Base-by-base conservation (phyloP, 495 filamentous ascomycete species). In the Neurospora sublineolata region DNA sequence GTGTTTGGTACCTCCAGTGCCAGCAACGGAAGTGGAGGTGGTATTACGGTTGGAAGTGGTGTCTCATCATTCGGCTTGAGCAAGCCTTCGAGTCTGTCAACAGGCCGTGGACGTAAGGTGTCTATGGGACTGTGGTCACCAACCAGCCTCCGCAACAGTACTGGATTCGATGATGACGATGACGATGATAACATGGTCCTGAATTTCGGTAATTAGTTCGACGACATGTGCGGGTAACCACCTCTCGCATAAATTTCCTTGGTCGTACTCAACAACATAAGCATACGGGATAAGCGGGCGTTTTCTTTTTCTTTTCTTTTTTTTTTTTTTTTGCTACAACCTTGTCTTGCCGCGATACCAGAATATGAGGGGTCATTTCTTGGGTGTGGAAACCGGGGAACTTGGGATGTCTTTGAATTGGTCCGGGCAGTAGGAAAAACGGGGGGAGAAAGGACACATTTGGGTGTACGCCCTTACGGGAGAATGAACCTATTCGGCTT, bases 131-230 rank as follows among this genome's bases (percentile, higher is more conserved):
- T 79, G 41, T 84, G 82, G 83, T 76, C 77, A 27, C 82, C 81
- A 16, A 75, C 71, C 16, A 70, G 58, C 18, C 38, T 72, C 18
- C 75, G 76, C 3, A 74, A 77, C 7, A 75, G 80, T 7, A 71
- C 76, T 7, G 76, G 76, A 44, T 70, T 74, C 6, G 76, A 80
- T 5, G 82, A 82, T 12, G 80, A 84, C 3, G 77, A 80, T 18
- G 84, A 84, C 38, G 78, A 82, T 38, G 78, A 83, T 27, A 64
- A 64, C 64, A 82, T 87, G 75, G 72, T 86, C 9, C 73, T 84
- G 6, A 84, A 85, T 72, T 85, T 86, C 58, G 52, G 52, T 27
- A 64, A 18, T 33, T 33, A 30, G 52, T 18, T 64, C 14, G 30
- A 64, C 23, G 14, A 64, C 12, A 18, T 64, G 27, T 64, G 27